phyloP scores from a whole-genome alignment of 306 rosid genomes.

The Sophora flavescens region DNA sequence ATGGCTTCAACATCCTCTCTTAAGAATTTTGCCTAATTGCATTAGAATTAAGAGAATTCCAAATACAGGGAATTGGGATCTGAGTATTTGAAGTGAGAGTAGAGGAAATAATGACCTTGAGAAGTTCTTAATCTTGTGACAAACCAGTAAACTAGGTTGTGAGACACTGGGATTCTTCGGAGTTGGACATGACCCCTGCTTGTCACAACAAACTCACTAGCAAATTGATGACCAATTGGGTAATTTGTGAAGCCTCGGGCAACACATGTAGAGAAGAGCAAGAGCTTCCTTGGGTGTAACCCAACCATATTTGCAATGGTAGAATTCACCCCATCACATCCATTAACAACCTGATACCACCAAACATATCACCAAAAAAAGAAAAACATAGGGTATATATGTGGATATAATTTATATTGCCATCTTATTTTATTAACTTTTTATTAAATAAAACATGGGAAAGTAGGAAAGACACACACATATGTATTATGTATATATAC shows the following conservation, averaged over 20 bases:
- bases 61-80: too few relatives aligned
- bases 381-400: too few relatives aligned
- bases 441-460: neutral
- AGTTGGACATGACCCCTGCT: constrained; percentile 42
- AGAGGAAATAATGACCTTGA: constrained; percentile 38
- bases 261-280: constrained; percentile 36
- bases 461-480: neutral
- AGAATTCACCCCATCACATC: constrained; percentile 73
- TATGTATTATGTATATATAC: constrained; percentile 12
- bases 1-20: too few relatives aligned
- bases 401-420: too few relatives aligned
- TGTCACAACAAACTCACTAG: constrained; percentile 47
- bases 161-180: constrained; percentile 52
- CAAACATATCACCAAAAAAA: neutral
- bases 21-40: too few relatives aligned
- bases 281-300: constrained; percentile 35
- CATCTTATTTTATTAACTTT: too few relatives aligned
- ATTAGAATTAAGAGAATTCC: too few relatives aligned
- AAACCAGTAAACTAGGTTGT: constrained; percentile 65
- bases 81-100: neutral
- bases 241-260: constrained; percentile 66
- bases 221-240: constrained; percentile 53
- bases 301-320: constrained; percentile 48
- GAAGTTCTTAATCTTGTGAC: constrained; percentile 36
- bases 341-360: constrained; percentile 54